These are phyloP conservation scores for Oemleria cerasiformis DNA, from an alignment of 306 rosid genomes.

Conservation along the genomic window DNA sequence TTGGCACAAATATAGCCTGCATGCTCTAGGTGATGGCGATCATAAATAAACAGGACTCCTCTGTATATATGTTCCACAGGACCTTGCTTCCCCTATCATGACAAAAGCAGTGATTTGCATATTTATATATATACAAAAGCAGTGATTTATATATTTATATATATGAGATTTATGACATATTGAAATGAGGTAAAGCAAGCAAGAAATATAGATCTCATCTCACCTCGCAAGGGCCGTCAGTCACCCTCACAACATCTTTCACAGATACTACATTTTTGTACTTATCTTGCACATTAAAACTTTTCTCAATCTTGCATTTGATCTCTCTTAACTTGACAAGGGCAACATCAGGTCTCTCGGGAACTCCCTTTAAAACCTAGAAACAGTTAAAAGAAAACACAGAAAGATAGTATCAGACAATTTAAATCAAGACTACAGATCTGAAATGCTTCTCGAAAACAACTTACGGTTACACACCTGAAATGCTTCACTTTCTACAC, in stretches of 20 bases:
- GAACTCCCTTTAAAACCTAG: conserved; percentile 92
- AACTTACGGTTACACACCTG: conserved; percentile 52
- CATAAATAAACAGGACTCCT: conserved; percentile 78
- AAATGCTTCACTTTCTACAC: conserved; percentile 96
- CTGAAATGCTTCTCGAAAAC: conserved; percentile 63
- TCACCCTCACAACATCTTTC: conserved; percentile 83
- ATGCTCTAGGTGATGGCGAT: conserved; percentile 98
- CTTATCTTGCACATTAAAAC: conserved; percentile 74
- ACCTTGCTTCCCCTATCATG: conserved; percentile 87
- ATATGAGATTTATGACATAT: conserved; percentile 14
- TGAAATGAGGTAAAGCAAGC: conserved; percentile 21
- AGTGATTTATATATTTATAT: neutral
- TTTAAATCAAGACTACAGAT: conserved; percentile 29
- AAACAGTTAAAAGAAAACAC: conserved; percentile 24
- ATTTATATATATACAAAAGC: neutral
- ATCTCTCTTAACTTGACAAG: conserved; percentile 86
- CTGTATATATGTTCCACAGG: conserved; percentile 95
- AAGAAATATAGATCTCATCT: conserved; percentile 41
- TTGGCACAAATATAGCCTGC: conserved; percentile 94
- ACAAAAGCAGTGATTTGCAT: neutral
- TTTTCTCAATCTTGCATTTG: conserved; percentile 85
- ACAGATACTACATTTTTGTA: conserved; percentile 65
- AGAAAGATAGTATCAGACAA: neutral
- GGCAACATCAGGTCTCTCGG: conserved; percentile 86
- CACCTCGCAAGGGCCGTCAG: conserved; percentile 91